Conservation (phyloP, 257 asterid species). For the Agastache rugosa region DNA sequence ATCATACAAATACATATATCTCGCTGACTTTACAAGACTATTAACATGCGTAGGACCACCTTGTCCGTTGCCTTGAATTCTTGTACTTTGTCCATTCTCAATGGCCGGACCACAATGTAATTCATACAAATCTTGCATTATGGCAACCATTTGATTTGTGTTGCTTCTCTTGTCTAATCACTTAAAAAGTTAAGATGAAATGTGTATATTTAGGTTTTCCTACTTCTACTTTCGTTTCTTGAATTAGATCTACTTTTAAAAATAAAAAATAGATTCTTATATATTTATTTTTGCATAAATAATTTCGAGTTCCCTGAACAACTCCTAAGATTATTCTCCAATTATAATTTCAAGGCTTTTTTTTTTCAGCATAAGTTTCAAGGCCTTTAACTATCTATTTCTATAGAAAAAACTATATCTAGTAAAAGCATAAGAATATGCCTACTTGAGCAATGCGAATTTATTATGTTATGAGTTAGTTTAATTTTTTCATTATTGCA, state of each 20-base stretch:
- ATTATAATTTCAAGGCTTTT: too few relatives aligned
- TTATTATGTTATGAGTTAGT: too few relatives aligned
- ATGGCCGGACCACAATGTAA: constrained; percentile 21
- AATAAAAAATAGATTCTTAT: background rate
- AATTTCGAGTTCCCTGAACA: too few relatives aligned
- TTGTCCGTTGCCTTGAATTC: constrained; percentile 32
- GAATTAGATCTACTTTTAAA: background rate
- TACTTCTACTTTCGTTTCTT: background rate
- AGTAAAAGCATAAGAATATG: too few relatives aligned
- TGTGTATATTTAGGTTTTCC: too few relatives aligned
- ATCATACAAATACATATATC: background rate
- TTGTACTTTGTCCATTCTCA: constrained; percentile 34
- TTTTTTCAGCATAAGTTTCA: too few relatives aligned
- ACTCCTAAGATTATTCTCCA: too few relatives aligned
- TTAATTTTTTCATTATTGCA: too few relatives aligned
- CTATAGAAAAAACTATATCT: too few relatives aligned
- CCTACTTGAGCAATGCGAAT: too few relatives aligned
- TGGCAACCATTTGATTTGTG: background rate
- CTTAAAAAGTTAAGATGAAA: background rate
- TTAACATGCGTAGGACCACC: constrained; percentile 11
- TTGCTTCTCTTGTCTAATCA: background rate
- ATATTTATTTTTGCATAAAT: too few relatives aligned
- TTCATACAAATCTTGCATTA: background rate
- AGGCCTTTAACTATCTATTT: too few relatives aligned
- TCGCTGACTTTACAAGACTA: background rate